These are phyloP conservation scores for Lanmaoa pseudosensibilis DNA, from an alignment of 768 basidiomycete species.

Conservation along the genomic window DNA sequence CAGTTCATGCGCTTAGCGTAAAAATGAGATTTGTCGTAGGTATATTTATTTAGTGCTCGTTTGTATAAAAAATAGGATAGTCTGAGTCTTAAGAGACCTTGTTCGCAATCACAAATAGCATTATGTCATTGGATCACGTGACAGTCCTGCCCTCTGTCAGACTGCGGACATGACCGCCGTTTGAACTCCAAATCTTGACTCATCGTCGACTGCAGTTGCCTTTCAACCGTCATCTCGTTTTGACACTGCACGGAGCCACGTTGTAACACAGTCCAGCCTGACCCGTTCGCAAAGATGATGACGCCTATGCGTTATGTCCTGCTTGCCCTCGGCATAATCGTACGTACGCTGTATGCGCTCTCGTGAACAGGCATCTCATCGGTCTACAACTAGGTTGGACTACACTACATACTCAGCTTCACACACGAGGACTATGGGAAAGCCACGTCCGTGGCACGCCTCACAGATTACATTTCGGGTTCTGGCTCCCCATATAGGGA, in stretches of 20 bases:
- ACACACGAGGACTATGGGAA: slow-evolving; percentile 44
- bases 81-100: background rate
- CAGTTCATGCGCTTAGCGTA: slow-evolving; percentile 32
- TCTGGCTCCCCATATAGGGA: slow-evolving; percentile 50
- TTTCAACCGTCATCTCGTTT: background rate
- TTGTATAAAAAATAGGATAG: no score
- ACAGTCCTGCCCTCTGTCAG: no score
- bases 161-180: background rate
- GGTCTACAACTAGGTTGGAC: slow-evolving; percentile 30
- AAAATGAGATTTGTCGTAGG: background rate
- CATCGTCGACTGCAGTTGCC: background rate
- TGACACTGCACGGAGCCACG: no score
- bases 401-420: slow-evolving; percentile 44
- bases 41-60: background rate
- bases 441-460: slow-evolving; percentile 39
- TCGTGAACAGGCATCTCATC: slow-evolving; percentile 9
- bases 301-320: slow-evolving; percentile 61
- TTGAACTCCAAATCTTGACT: background rate
- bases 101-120: no score
- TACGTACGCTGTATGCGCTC: slow-evolving; percentile 30
- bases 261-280: background rate
- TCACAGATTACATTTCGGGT: slow-evolving; percentile 27
- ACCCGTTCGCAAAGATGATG: slow-evolving; percentile 43
- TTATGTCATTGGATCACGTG: no score
- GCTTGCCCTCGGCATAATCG: slow-evolving; percentile 47